phyloP scores from a whole-genome alignment of 1,284 basidiomycete species.

The Pseudozyma pruni region DNA sequence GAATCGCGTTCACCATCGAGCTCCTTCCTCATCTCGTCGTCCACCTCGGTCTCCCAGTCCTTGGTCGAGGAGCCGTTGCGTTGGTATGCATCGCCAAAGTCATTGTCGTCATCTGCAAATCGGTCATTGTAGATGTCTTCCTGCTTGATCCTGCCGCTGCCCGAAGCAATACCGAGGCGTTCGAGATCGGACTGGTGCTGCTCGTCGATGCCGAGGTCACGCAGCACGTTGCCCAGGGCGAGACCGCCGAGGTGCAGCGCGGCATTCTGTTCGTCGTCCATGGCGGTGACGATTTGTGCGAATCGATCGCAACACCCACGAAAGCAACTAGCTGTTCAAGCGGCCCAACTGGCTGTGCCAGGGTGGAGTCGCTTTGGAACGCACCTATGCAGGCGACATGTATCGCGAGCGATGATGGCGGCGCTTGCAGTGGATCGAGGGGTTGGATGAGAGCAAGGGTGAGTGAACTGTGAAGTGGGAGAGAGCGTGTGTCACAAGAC shows the following conservation, averaged over 20 bases:
- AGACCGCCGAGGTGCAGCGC: slow-evolving; percentile 64
- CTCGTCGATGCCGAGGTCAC: slow-evolving; percentile 62
- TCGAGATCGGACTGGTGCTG: slow-evolving; percentile 47
- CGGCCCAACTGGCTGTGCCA: slow-evolving; percentile 30
- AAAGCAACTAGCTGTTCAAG: not conserved
- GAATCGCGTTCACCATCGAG: slow-evolving; percentile 42
- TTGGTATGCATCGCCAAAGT: slow-evolving; percentile 29
- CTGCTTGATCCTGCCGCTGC: slow-evolving; percentile 46
- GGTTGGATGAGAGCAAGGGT: not conserved
- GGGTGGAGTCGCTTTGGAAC: not conserved
- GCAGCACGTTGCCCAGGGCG: slow-evolving; percentile 64
- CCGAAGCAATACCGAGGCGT: slow-evolving; percentile 49
- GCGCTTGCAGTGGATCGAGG: not conserved
- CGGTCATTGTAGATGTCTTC: slow-evolving; percentile 66
- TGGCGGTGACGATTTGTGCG: slow-evolving; percentile 7
- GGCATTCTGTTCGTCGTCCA: slow-evolving; percentile 64
- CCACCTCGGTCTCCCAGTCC: slow-evolving; percentile 55
- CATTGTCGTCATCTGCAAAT: slow-evolving; percentile 63
- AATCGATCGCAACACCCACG: no score
- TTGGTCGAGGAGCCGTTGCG: slow-evolving; percentile 36
- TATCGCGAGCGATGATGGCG: not conserved
- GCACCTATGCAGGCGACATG: slow-evolving; percentile 13
- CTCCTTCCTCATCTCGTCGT: slow-evolving; percentile 53
- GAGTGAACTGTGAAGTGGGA: not conserved
- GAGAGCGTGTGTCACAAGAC: not conserved